These are phyloP conservation scores for Aspergillus felis DNA, from an alignment of 2,329 filamentous ascomycete species.

Conservation along the genomic window DNA sequence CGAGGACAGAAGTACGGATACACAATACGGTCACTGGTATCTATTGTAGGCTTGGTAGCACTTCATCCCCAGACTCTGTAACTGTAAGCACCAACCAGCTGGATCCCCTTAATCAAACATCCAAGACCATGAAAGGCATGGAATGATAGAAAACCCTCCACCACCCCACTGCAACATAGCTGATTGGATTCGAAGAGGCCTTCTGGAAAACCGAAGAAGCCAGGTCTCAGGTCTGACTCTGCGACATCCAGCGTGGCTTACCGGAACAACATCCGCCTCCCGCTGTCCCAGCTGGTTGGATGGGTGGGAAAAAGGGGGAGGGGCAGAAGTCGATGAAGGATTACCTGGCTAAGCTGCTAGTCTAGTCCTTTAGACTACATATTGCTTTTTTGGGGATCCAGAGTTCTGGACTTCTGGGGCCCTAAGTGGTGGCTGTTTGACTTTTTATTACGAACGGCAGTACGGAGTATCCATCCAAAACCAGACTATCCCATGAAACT, in stretches of 20 bases:
- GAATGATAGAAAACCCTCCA: not conserved
- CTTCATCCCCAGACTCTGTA: not conserved
- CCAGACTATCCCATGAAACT: not conserved
- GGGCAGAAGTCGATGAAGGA: not conserved
- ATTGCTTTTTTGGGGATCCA: not conserved
- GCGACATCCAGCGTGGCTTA: slow-evolving; percentile 7
- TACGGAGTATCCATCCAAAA: not conserved
- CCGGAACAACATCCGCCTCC: slow-evolving; percentile 4
- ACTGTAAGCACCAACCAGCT: not conserved
- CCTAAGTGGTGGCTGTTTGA: not conserved
- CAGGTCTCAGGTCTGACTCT: slow-evolving; percentile 1
- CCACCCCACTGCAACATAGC: not conserved
- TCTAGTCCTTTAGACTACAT: not conserved
- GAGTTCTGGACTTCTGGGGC: not conserved
- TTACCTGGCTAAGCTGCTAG: not conserved
- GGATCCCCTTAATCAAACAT: not conserved
- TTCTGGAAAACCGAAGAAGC: slow-evolving; percentile 9
- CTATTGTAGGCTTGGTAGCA: not conserved
- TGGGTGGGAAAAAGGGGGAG: slow-evolving; percentile 13
- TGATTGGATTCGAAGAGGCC: slow-evolving; percentile 8
- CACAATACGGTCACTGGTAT: not conserved
- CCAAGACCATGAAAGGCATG: not conserved
- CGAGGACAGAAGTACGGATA: not conserved
- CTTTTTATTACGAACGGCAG: not conserved
- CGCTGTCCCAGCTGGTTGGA: slow-evolving; percentile 1